These are phyloP conservation scores for Metarhizium brunneum DNA, from an alignment of 2,329 filamentous ascomycete species.

Conservation along the genomic window DNA sequence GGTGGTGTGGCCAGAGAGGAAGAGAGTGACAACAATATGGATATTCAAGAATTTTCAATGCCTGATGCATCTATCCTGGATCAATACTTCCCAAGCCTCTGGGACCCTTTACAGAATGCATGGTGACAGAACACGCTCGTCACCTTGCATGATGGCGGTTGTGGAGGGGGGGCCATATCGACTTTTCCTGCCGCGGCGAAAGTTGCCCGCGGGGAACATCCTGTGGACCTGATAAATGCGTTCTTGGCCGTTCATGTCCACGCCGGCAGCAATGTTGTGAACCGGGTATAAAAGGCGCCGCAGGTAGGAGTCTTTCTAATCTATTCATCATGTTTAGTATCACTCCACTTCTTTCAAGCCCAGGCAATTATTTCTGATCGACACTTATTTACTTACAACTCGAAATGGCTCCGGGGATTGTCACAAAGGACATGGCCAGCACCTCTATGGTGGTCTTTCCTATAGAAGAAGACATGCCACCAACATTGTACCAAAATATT, in stretches of 20 bases:
- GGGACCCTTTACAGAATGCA: no score
- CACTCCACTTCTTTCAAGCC: background rate
- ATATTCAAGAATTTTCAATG: no score
- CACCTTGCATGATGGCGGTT: no score
- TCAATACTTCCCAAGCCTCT: no score
- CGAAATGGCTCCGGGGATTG: background rate
- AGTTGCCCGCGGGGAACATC: conserved; percentile 3
- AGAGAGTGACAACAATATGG: no score
- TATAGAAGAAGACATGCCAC: conserved; percentile 6
- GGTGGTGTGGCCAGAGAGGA: no score
- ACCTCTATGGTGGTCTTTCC: conserved; percentile 1
- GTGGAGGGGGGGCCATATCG: conserved; percentile 10
- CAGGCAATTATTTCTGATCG: background rate
- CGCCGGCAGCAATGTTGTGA: background rate
- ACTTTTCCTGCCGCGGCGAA: conserved; percentile 4
- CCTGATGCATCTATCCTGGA: no score
- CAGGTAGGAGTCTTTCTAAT: background rate
- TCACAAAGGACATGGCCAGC: background rate
- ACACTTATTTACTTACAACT: background rate
- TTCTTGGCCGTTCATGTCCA: background rate
- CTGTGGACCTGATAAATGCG: conserved; percentile 7
- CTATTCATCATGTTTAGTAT: background rate
- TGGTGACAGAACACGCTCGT: no score
- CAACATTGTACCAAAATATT: conserved; percentile 12
- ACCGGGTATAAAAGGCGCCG: background rate